A percentile compares a stretch with the other conserved stretches of the same genome.
These are phyloP conservation scores for Fragaria vesca DNA, from an alignment of 306 rosid genomes.

Conservation along the genomic window DNA sequence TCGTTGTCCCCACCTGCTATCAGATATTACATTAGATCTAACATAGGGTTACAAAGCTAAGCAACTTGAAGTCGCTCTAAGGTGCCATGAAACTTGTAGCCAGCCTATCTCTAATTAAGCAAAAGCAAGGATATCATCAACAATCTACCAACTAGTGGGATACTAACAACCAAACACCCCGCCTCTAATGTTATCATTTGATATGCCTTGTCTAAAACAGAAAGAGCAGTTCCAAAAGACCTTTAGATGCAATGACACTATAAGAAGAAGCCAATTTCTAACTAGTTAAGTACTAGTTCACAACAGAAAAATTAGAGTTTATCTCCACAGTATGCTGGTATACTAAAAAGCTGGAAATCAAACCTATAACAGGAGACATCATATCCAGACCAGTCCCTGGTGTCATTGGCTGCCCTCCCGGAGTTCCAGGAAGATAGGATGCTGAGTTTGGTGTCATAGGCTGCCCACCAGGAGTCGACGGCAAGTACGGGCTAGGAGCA, in stretches of 20 bases:
- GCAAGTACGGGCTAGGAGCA: constrained; percentile 99
- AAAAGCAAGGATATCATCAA: neutral
- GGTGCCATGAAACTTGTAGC: neutral
- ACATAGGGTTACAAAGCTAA: neutral
- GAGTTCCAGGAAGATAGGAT: constrained; percentile 97
- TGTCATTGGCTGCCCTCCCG: constrained; percentile 99
- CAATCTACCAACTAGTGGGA: neutral
- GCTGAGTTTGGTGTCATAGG: constrained; percentile 99
- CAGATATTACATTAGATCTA: constrained; percentile 8
- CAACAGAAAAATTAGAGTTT: neutral
- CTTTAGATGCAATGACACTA: neutral
- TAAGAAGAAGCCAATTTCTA: neutral
- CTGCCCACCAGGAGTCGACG: constrained; percentile 99
- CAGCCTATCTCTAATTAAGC: neutral
- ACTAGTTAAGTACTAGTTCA: neutral
- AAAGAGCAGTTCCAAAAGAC: neutral
- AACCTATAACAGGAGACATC: constrained; percentile 96
- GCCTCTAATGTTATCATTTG: neutral
- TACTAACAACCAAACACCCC: neutral
- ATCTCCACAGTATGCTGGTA: neutral
- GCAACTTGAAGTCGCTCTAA: no score
- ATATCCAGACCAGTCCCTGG: constrained; percentile 96
- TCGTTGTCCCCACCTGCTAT: constrained; percentile 81
- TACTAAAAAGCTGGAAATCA: constrained; percentile 3
- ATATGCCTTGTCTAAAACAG: neutral